A percentile compares a stretch with the other conserved stretches of the same genome.
Evolutionary conservation across 306 rosid genomes (phyloP).

Genomic region (Bauhinia variegata): DNA sequence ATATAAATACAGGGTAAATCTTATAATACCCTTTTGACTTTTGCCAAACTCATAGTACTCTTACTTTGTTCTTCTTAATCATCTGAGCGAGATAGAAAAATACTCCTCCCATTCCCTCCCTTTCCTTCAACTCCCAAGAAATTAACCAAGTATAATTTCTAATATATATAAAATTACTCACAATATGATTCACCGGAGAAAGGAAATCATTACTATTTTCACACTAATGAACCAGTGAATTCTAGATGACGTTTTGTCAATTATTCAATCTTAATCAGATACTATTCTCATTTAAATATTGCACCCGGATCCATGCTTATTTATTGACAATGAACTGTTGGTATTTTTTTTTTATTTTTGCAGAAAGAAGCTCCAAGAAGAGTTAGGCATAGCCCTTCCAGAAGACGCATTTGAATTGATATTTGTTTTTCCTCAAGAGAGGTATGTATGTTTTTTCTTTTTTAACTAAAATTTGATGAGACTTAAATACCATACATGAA

Average conservation of each 20-base stretch:
- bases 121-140: too few species aligned
- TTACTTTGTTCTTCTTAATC: too few species aligned
- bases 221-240: neutral
- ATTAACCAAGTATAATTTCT: neutral
- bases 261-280: too few species aligned
- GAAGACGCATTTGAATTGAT: slow-evolving; percentile 84
- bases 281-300: neutral
- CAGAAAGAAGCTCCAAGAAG: slow-evolving; percentile 95
- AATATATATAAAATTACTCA: neutral
- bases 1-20: too few species aligned
- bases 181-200: neutral
- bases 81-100: too few species aligned
- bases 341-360: slow-evolving; percentile 37
- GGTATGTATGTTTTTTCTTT: slow-evolving; percentile 56
- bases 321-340: slow-evolving; percentile 14
- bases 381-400: slow-evolving; percentile 89
- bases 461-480: neutral
- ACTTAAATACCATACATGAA: neutral
- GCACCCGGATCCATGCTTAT: neutral
- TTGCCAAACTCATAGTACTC: too few species aligned
- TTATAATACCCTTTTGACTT: too few species aligned
- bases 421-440: slow-evolving; percentile 73
- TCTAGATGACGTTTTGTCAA: neutral
- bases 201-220: neutral
- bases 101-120: too few species aligned